These are phyloP conservation scores for Rhodotorula kratochvilovae DNA, from an alignment of 768 basidiomycete species.

Conservation along the genomic window DNA sequence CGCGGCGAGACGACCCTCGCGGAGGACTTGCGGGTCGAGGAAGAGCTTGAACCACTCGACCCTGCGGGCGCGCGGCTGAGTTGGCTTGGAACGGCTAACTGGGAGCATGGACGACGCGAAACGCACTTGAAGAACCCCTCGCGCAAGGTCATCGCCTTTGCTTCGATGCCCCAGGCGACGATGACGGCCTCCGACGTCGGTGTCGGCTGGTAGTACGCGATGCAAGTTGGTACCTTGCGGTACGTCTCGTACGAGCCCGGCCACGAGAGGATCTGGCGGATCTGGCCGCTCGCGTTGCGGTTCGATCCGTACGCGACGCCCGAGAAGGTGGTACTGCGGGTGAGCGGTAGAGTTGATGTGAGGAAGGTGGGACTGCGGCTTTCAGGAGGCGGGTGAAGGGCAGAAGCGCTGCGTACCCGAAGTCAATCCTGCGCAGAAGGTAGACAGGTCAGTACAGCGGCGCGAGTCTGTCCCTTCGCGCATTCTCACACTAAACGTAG, in stretches of 20 bases:
- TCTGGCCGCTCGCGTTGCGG: slow-evolving; percentile 68
- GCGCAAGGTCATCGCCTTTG: slow-evolving; percentile 68
- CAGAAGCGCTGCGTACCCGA: too few relatives aligned
- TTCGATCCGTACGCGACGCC: slow-evolving; percentile 63
- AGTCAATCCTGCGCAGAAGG: neutral
- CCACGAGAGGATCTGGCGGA: slow-evolving; percentile 82
- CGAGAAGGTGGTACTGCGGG: slow-evolving; percentile 39
- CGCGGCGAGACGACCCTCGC: slow-evolving; percentile 13
- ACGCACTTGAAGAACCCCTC: slow-evolving; percentile 59
- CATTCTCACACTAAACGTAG: too few relatives aligned
- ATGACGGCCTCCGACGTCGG: slow-evolving; percentile 64
- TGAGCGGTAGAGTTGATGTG: too few relatives aligned
- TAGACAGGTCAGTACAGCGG: too few relatives aligned
- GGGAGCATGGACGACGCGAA: neutral
- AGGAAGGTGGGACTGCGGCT: slow-evolving; percentile 37
- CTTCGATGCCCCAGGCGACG: slow-evolving; percentile 79
- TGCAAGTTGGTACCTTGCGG: slow-evolving; percentile 64
- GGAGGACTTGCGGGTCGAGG: slow-evolving; percentile 48
- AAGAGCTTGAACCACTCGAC: slow-evolving; percentile 69
- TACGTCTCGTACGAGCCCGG: slow-evolving; percentile 73
- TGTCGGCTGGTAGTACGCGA: slow-evolving; percentile 56
- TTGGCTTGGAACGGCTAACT: neutral
- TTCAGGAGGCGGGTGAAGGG: too few relatives aligned
- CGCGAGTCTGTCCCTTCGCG: too few relatives aligned
- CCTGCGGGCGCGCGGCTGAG: neutral